Evolutionary conservation across 192 early-diverging fungal species (phyloP), one percentile per base, ranked within the genome.

Genomic region (Gonapodya sp.): DNA sequence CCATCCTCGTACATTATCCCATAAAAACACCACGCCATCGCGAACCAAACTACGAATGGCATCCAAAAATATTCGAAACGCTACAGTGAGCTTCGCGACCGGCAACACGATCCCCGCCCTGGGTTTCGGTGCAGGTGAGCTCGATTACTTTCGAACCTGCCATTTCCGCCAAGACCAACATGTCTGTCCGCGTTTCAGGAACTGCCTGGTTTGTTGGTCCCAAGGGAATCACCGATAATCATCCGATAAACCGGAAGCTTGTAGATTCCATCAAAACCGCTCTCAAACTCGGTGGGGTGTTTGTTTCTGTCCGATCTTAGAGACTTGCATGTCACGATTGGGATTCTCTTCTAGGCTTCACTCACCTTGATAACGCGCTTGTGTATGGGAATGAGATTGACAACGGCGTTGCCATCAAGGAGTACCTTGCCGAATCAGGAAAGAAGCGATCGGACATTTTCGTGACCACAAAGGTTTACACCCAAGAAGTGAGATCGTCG

Each of bases 341-440:
- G n/a, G n/a, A n/a, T n/a, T n/a, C n/a, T n/a, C n/a, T n/a, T n/a
- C 73, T 72, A n/a, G 86, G 86, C 35, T 85, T 85, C 83, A 84
- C 80, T 16, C 86, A 87, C 83, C 79, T 87, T 78, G 90, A 94
- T 82, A 84, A 86, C 73, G 93, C 92, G 35, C 83, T 86, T 74
- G 87, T 86, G 74, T 93, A 93, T 83, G 90, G 88, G 31, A 93
- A 90, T 36, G 92, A 93, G 77, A 83, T 84, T 32, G 88, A 92
- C 79, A 89, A 92, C n/a, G 91, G 92, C 36, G 80, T 34, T 8
- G 75, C 89, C 77, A 83, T 91, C 77, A 85, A 85, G 35, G 83
- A 83, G 73, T 87, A 87, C 31, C 86, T 91, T 73, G 81, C 83
- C 31, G 84, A 83, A 18, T 87, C 87, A 35, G 83, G 91, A 18